A percentile compares a stretch with the other conserved stretches of the same genome.
Conservation (phyloP, 805 yeast species). For the Candida oleophila region DNA sequence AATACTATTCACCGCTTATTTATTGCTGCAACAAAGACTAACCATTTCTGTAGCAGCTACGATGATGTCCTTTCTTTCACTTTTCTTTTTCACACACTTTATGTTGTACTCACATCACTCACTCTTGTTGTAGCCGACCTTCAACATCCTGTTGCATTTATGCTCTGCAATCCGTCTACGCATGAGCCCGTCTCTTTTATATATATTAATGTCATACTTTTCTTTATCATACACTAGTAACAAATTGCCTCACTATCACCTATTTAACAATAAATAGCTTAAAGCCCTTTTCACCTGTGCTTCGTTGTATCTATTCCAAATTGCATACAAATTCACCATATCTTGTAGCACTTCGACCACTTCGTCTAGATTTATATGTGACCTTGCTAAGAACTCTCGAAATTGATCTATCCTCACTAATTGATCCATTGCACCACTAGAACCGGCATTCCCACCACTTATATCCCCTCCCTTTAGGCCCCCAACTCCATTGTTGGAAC, state of each 20-base stretch:
- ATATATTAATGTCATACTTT: background rate
- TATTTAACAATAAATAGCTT: conserved; percentile 39
- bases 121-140: too few relatives aligned
- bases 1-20: too few relatives aligned
- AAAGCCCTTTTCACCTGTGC: conserved; percentile 49
- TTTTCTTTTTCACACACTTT: too few relatives aligned
- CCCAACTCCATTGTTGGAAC: conserved; percentile 3
- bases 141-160: too few relatives aligned
- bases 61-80: too few relatives aligned
- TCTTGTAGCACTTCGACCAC: conserved; percentile 85
- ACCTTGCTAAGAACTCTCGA: conserved; percentile 66
- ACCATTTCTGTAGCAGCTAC: too few relatives aligned
- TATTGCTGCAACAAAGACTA: too few relatives aligned
- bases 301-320: conserved; percentile 87
- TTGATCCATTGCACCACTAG: conserved; percentile 9
- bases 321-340: conserved; percentile 72
- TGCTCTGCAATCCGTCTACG: too few relatives aligned
- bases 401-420: conserved; percentile 52
- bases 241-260: conserved; percentile 16
- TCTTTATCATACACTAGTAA: too few relatives aligned
- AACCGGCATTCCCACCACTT: conserved; percentile 1
- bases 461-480: conserved; percentile 1
- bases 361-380: conserved; percentile 74
- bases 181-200: too few relatives aligned
- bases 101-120: too few relatives aligned